A percentile compares a stretch with the other conserved stretches of the same genome.
phyloP scores from a whole-genome alignment of 2,329 filamentous ascomycete species.

The Neofusicoccum parvum region DNA sequence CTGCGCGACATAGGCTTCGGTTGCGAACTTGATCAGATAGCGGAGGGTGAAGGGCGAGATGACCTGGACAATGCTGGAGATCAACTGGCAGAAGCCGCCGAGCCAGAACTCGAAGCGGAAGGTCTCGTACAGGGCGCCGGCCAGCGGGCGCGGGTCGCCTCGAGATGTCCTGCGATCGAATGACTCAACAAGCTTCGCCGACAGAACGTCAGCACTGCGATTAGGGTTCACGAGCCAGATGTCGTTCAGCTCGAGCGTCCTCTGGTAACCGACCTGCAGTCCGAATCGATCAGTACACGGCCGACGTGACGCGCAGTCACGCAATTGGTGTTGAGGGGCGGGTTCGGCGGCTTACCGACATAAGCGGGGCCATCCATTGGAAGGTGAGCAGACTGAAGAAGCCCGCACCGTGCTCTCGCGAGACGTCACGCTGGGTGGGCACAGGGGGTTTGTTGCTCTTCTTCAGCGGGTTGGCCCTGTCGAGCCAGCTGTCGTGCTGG shows the following conservation, averaged over 20 bases:
- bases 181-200: conserved; percentile 64
- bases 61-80: conserved; percentile 72
- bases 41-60: conserved; percentile 82
- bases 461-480: conserved; percentile 53
- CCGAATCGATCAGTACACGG: background rate
- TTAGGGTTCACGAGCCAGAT: conserved; percentile 87
- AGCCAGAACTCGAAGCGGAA: conserved; percentile 84
- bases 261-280: conserved; percentile 75
- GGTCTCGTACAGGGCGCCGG: conserved; percentile 83
- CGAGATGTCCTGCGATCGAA: conserved; percentile 69
- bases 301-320: too few species aligned
- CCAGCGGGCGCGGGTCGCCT: conserved; percentile 72
- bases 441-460: conserved; percentile 56
- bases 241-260: conserved; percentile 79
- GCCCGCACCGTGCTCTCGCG: conserved; percentile 70
- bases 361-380: conserved; percentile 87
- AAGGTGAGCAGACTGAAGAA: conserved; percentile 79
- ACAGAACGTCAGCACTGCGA: conserved; percentile 70
- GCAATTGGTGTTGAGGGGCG: background rate
- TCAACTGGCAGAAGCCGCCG: conserved; percentile 75
- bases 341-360: conserved; percentile 51
- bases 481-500: conserved; percentile 54
- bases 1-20: conserved; percentile 72
- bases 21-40: conserved; percentile 83
- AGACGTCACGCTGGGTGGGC: conserved; percentile 56